Base-by-base conservation (phyloP, 1,284 basidiomycete genomes). In the Vanrija humicola region DNA sequence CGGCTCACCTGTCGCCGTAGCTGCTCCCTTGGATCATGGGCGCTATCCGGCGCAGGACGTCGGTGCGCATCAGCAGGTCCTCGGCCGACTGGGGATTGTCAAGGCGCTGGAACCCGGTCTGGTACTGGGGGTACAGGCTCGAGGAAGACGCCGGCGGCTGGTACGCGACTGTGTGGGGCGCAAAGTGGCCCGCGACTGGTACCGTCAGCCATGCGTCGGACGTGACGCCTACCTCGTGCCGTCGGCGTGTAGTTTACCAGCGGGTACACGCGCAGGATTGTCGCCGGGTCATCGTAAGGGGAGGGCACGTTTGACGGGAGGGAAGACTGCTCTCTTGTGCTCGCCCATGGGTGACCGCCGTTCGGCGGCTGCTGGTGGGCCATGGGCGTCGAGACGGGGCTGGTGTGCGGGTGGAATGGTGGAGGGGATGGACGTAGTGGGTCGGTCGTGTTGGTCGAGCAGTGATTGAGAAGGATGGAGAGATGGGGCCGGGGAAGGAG, bases 171-270 rank as follows among this genome's bases (percentile, higher is more conserved):
- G 73, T 74, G 51, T 76, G 68, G 3, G 74, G 57, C n/a, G 73
- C 61, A 46, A 77, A 62, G 52, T 77, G 74, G n/a, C 64, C 61
- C 3, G 75, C 75, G 40, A 74, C 77, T 78, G 50, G 16, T 21
- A 15, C 12, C 15, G 48, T 23, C 28, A 45, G 5, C 14, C 18
- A 21, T n/a, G 14, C 16, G n/a, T 8, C 12, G 25, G 28, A 10
- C 26, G 23, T 38, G 21, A 25, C 23, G 46, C 75, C 61, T 47
- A 78, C 77, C 70, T 63, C 72, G 55, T 4, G 75, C 70, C 2
- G 67, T 71, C 3, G 77, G 77, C 1, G 71, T 69, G 56, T 77
- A 73, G 2, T 67, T 69, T 38, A 69, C 66, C 43, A 78, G 68
- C 5, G 77, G 75, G 51, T 73, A 74, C 12, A 72, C 59, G n/a